A percentile compares a stretch with the other conserved stretches of the same genome.
Evolutionary conservation across 23 red algal species (phyloP).

Genomic region (Gracilaria gracilis): DNA sequence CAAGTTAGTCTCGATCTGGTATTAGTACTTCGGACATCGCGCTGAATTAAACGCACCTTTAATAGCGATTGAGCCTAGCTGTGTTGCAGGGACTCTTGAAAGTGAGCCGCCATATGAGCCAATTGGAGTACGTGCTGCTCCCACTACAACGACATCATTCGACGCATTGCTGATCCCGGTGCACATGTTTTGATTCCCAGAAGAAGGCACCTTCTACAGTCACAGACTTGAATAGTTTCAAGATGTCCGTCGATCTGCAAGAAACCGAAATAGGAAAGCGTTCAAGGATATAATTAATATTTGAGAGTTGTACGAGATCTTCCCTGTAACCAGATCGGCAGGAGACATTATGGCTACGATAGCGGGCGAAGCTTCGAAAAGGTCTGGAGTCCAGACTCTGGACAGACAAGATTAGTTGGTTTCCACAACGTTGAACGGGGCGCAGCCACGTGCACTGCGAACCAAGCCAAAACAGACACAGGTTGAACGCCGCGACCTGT

Average conservation of each 20-base stretch:
- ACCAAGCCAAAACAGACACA: not conserved
- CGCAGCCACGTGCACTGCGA: not conserved
- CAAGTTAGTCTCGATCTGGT: not conserved
- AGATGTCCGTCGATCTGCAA: not conserved
- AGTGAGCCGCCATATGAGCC: slow-evolving; percentile 90
- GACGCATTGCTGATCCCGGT: not conserved
- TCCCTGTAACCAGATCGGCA: not conserved
- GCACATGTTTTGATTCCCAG: not conserved
- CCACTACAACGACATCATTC: slow-evolving; percentile 64
- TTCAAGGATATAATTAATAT: not conserved
- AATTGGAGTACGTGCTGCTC: slow-evolving; percentile 91
- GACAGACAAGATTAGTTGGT: not conserved
- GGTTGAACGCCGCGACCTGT: not conserved
- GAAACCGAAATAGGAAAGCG: not conserved
- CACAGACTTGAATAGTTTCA: not conserved
- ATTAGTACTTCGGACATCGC: not conserved
- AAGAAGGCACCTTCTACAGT: not conserved
- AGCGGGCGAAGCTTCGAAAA: too few species aligned
- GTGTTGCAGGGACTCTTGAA: slow-evolving; percentile 70
- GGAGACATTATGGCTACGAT: not conserved
- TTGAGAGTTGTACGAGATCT: not conserved
- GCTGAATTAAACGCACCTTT: slow-evolving; percentile 40
- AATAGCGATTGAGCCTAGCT: slow-evolving; percentile 90
- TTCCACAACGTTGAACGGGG: not conserved
- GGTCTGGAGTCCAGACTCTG: too few species aligned